Evolutionary conservation across 768 basidiomycete species (phyloP).

Genomic region (Mycena vitilis): DNA sequence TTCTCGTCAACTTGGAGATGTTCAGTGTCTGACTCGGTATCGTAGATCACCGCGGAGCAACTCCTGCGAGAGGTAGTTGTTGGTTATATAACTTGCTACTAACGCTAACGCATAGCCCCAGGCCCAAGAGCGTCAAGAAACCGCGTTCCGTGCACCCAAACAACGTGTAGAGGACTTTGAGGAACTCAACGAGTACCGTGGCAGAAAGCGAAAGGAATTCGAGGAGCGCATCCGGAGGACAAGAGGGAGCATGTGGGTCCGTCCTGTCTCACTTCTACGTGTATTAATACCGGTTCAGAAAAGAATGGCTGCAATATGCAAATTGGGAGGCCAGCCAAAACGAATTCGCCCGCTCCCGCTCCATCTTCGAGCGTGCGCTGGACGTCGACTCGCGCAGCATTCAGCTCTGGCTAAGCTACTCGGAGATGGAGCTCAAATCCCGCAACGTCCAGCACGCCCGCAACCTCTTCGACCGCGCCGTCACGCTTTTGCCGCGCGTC

Average conservation of each 20-base stretch:
- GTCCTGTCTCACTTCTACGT: slow-evolving; percentile 5
- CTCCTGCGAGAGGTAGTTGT: slow-evolving; percentile 86
- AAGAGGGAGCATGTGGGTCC: slow-evolving; percentile 76
- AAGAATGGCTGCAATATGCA: slow-evolving; percentile 89
- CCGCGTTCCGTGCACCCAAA: slow-evolving; percentile 89
- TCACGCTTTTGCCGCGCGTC: slow-evolving; percentile 53
- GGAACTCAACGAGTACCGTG: slow-evolving; percentile 88
- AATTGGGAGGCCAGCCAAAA: slow-evolving; percentile 97
- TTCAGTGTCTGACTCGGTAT: slow-evolving; percentile 29
- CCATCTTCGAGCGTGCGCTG: slow-evolving; percentile 95
- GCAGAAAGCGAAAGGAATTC: slow-evolving; percentile 92
- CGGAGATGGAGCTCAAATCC: slow-evolving; percentile 98
- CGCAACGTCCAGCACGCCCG: slow-evolving; percentile 97
- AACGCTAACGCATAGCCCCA: slow-evolving; percentile 41
- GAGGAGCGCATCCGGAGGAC: slow-evolving; percentile 89
- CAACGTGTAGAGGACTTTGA: slow-evolving; percentile 98
- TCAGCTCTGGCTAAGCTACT: slow-evolving; percentile 94
- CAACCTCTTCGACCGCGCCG: slow-evolving; percentile 86
- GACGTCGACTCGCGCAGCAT: slow-evolving; percentile 93
- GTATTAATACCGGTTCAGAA: slow-evolving; percentile 54
- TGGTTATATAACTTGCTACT: slow-evolving; percentile 10
- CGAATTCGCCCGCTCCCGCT: slow-evolving; percentile 93
- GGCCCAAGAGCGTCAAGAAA: slow-evolving; percentile 98
- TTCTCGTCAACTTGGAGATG: slow-evolving; percentile 15
- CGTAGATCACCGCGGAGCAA: slow-evolving; percentile 97